A percentile compares a stretch with the other conserved stretches of the same genome.
Conservation (phyloP, 202 grass and related monocot species). For the Schoenoplectus tabernaemontani region DNA sequence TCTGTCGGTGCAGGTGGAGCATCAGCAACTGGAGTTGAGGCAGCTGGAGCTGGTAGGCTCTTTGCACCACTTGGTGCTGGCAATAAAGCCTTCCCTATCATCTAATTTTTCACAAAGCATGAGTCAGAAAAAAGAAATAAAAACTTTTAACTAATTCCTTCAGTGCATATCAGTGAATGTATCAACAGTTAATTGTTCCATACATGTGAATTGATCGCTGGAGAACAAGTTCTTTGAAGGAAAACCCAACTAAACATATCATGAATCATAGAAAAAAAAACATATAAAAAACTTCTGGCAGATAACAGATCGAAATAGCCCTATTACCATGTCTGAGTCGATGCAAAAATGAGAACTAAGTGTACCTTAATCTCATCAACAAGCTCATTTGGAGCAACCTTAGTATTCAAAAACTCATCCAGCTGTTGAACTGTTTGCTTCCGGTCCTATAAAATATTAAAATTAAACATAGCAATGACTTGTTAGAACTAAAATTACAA, state of each 20-base stretch:
- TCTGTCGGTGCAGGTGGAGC: conserved; percentile 15
- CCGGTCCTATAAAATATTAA: conserved; percentile 47
- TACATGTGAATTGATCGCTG: neutral
- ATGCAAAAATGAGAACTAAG: neutral
- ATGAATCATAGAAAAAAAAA: neutral
- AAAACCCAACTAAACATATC: neutral
- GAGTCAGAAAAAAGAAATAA: neutral
- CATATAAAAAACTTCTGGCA: neutral
- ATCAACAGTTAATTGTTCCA: neutral
- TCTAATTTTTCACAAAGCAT: conserved; percentile 31
- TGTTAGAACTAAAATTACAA: neutral
- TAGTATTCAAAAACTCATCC: conserved; percentile 87
- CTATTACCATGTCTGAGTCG: neutral
- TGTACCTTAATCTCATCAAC: conserved; percentile 93
- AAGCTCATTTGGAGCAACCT: conserved; percentile 93
- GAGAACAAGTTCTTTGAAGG: neutral
- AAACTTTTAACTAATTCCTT: neutral
- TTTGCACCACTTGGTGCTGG: conserved; percentile 39
- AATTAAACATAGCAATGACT: conserved; percentile 12
- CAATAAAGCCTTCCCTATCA: conserved; percentile 83
- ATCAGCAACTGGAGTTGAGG: conserved; percentile 10
- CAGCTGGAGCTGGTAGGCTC: conserved; percentile 43
- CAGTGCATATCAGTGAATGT: neutral
- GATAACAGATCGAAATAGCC: neutral
- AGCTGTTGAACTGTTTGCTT: conserved; percentile 62